Evolutionary conservation across 352 stramenopile species (phyloP), one percentile per base, ranked within the genome.

Genomic region (Globisporangium cederbergense): DNA sequence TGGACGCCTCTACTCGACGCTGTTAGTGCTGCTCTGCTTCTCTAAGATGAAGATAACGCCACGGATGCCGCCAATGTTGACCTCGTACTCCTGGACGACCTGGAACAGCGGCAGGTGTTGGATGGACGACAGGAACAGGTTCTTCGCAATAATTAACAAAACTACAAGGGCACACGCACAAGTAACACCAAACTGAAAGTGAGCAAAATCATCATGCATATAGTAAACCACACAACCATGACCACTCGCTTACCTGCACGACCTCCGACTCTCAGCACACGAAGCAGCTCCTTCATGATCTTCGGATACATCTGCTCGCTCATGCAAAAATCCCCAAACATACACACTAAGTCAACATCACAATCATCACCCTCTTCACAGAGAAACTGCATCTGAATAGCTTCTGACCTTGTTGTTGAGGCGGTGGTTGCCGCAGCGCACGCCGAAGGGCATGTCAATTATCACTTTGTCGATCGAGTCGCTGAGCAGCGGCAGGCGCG

Each of bases 101-200:
- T 56, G 65, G 52, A 88, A 73, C 32, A 63, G 45, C 20, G 69
- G 62, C 1, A 82, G 64, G 46, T 81, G 71, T 43, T 77, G 72
- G 18, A 91, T 66, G 7, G 68, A 78, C 32, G 80, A 72, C 53
- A 78, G 72, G 60, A 90, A 88, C 30, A 89, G 73, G 61, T 93
- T 93, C 69, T 91, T 91, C 58, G 84, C 87, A 62, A 89, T 83
- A n/a, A 86, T 73, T 2, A 93, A 75, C n/a, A 93, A 60, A 9
- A 93, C 85, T 74, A 7, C 32, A 36, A 36, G 40, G 4, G 58
- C 4, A 42, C n/a, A 25, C 20, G 38, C 5, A n/a, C 53, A 13
- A 62, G 34, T 30, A 58, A 11, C 25, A 25, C 18, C 9, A 50
- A 49, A 11, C 43, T 3, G 58, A n/a, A 16, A 34, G 42, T 62